A percentile compares a stretch with the other conserved stretches of the same genome.
These are phyloP conservation scores for Picea glauca DNA, from an alignment of 75 land plant species.

Conservation along the genomic window DNA sequence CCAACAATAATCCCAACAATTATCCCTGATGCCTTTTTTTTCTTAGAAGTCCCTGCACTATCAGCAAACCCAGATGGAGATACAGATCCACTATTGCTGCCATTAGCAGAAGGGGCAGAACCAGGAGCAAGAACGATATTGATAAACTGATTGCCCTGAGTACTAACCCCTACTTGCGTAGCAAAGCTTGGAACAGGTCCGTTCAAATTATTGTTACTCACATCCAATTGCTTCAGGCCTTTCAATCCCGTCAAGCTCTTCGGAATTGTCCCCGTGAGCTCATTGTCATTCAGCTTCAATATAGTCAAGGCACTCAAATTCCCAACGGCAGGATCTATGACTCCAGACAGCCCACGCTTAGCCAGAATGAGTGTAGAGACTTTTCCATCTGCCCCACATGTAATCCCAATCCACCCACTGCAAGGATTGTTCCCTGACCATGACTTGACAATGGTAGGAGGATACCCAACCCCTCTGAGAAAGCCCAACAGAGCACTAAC, in stretches of 20 bases:
- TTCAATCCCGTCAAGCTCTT: neutral
- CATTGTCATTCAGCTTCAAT: slow-evolving; percentile 47
- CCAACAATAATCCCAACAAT: slow-evolving; percentile 38
- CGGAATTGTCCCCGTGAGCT: slow-evolving; percentile 60
- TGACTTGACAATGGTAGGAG: slow-evolving; percentile 30
- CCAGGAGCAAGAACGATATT: slow-evolving; percentile 11
- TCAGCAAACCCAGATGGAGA: slow-evolving; percentile 8
- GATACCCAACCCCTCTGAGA: slow-evolving; percentile 59
- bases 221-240: slow-evolving; percentile 51
- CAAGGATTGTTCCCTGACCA: slow-evolving; percentile 93
- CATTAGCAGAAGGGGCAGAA: slow-evolving; percentile 8
- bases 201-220: slow-evolving; percentile 65
- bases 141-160: slow-evolving; percentile 43
- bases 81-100: neutral
- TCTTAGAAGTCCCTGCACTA: neutral
- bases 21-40: slow-evolving; percentile 14
- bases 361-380: slow-evolving; percentile 44
- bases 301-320: slow-evolving; percentile 46
- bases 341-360: slow-evolving; percentile 39
- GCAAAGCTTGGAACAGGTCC: slow-evolving; percentile 60
- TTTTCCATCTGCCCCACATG: slow-evolving; percentile 39
- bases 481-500: slow-evolving; percentile 55
- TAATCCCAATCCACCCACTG: slow-evolving; percentile 46
- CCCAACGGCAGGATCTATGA: slow-evolving; percentile 59
- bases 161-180: slow-evolving; percentile 24